Conservation (phyloP, 2,329 filamentous ascomycete genomes). For the Simplicillium sp. region DNA sequence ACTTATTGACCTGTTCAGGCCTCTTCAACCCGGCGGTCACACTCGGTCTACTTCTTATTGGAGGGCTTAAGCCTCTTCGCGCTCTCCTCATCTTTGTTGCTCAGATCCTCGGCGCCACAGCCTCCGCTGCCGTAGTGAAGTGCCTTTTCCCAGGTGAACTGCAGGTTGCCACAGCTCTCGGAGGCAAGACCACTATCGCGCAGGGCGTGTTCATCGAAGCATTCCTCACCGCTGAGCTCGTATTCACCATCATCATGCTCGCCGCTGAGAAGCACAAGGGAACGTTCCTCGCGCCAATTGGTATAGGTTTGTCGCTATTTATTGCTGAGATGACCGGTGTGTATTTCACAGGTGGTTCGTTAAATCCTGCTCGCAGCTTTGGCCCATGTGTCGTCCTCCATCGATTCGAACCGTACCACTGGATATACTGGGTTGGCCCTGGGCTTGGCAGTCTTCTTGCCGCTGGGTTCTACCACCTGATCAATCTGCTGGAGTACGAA, state of each 20-base stretch:
- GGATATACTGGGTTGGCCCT: constrained; percentile 31
- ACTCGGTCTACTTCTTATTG: constrained; percentile 40
- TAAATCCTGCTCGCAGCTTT: constrained; percentile 37
- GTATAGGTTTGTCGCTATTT: constrained; percentile 36
- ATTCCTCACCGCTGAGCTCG: constrained; percentile 35
- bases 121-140: constrained; percentile 9
- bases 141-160: constrained; percentile 10
- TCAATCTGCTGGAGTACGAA: constrained; percentile 9
- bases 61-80: constrained; percentile 34
- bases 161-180: constrained; percentile 29
- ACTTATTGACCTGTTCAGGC: constrained; percentile 4
- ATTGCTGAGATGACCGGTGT: constrained; percentile 35
- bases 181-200: constrained; percentile 25
- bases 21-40: constrained; percentile 32
- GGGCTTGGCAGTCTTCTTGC: constrained; percentile 6
- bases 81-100: constrained; percentile 18
- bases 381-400: constrained; percentile 33
- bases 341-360: constrained; percentile 36
- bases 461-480: constrained; percentile 7
- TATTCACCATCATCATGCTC: constrained; percentile 42
- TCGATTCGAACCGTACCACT: constrained; percentile 32
- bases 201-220: constrained; percentile 42
- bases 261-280: constrained; percentile 38
- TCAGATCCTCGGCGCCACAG: constrained; percentile 9
- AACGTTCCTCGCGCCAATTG: constrained; percentile 37